Evolutionary conservation across 257 asterid genomes (phyloP), one percentile per base, ranked within the genome.

Genomic region (Primulina huaijiensis): DNA sequence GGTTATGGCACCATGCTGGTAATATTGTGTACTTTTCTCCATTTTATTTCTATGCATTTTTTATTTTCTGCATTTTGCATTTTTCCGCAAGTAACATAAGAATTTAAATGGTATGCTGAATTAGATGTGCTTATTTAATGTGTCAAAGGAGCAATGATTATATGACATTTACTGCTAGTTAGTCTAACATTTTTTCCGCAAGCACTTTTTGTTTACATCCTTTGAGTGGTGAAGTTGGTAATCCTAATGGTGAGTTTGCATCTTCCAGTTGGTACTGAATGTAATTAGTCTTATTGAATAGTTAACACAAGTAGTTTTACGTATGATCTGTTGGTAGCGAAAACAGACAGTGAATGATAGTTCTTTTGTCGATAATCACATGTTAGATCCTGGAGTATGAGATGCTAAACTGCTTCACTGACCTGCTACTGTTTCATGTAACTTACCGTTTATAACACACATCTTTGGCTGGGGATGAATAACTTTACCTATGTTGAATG

Each of bases 1-100:
- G 98, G 98, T 33, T 93, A 90, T 75, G 98, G 97, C 50, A 83
- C 78, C 76, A 93, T 93, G 97, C 84, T 93, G 97, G 98, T 93
- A 86, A 80, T 30, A 20, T 52, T n/a, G 53, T 23, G 7, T 70
- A 64, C 77, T 43, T 53, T 53, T 65, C 61, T 14, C 23, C 55
- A 38, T 52, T 75, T 69, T 3, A 7, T 3, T 12, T 43, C 12
- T 38, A 38, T 38, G 16, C 50, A 0, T 43, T 12, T 11, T 43
- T 43, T 43, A 11, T 40, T 7, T 7, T 10, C 50, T 38, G 53
- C 0, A 43, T 11, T 12, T 43, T 43, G 17, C 3, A 40, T 43
- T 43, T 43, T 1, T 43, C n/a, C n/a, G 12, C 53, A 11, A 43
- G 6, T 43, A 43, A 12, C 58, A n/a, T 43, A 37, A 11, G 31